Evolutionary conservation across 768 basidiomycete species (phyloP).

Genomic region (Mycena galopus): DNA sequence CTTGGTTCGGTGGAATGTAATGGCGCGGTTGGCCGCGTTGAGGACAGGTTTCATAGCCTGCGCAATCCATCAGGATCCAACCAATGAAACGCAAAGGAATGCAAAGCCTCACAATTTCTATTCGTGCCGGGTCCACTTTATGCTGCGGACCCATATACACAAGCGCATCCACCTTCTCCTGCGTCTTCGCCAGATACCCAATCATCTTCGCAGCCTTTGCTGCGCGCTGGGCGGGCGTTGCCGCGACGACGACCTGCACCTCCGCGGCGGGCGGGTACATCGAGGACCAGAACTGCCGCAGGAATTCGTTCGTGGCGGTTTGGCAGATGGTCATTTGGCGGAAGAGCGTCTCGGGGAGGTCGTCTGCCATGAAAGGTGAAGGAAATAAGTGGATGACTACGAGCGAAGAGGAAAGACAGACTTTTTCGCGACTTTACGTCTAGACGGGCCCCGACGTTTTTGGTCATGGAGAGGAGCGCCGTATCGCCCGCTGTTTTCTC

Average conservation of each 20-base stretch:
- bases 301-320: conserved; percentile 94
- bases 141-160: conserved; percentile 70
- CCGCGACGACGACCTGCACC: conserved; percentile 58
- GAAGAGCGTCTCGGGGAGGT: conserved; percentile 84
- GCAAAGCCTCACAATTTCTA: conserved; percentile 70
- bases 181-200: conserved; percentile 82
- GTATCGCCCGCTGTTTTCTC: conserved; percentile 77
- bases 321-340: conserved; percentile 91
- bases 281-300: conserved; percentile 95
- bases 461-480: conserved; percentile 81
- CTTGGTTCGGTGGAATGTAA: conserved; percentile 64
- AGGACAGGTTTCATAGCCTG: conserved; percentile 85
- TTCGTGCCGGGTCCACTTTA: conserved; percentile 71
- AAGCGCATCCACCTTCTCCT: conserved; percentile 86
- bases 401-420: conserved; percentile 46
- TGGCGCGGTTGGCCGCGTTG: conserved; percentile 79
- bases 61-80: background rate
- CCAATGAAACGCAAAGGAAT: background rate
- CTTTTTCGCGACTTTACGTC: conserved; percentile 77
- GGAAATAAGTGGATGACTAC: background rate
- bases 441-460: conserved; percentile 80
- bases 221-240: conserved; percentile 77
- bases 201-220: conserved; percentile 91
- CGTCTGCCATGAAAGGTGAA: conserved; percentile 60
- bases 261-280: conserved; percentile 83